Evolutionary conservation across 139 green algal species (phyloP), one percentile per base, ranked within the genome.

Genomic region (Chlamydomonas applanata): DNA sequence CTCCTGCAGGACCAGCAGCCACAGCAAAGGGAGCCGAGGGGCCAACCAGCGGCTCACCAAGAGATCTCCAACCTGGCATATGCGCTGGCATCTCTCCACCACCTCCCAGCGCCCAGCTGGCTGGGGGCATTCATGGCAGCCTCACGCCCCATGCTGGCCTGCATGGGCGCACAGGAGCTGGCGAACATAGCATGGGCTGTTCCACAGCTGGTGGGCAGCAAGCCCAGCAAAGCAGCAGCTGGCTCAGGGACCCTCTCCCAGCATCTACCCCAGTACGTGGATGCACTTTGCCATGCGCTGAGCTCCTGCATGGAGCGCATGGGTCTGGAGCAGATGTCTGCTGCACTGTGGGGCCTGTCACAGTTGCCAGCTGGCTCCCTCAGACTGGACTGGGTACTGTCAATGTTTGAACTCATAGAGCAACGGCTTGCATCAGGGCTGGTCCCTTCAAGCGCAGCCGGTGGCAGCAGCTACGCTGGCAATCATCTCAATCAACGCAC

Each of bases 341-440:
- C 59, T 36, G 59, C 11, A 25, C 59, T 66, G 24, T 66, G 59
- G 59, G 59, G 59, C 24, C 59, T 66, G 59, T 66, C 59, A 3
- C 25, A 40, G 24, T 35, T 66, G n/a, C 40, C 40, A 11, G 40
- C 40, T 19, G 40, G 40, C 40, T 19, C 7, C 11, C 7, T 49
- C n/a, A 11, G 40, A 49, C 40, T 19, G 40, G 11, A 49, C 40
- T 49, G 40, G 40, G 40, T 49, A 49, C 11, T 11, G 7, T 49
- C 40, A 7, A 49, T 49, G 40, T 49, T 19, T 49, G 40, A 7
- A 19, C 7, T 49, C 11, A 11, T 49, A 11, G 40, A 49, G 40
- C 40, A 49, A 11, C 40, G 7, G 40, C 40, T 49, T n/a, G n/a
- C n/a, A n/a, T n/a, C n/a, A n/a, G n/a, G n/a, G 40, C 40, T 49